A percentile compares a stretch with the other conserved stretches of the same genome.
Evolutionary conservation across 2,329 filamentous ascomycete species (phyloP).

Genomic region (Penicillium digitatum): DNA sequence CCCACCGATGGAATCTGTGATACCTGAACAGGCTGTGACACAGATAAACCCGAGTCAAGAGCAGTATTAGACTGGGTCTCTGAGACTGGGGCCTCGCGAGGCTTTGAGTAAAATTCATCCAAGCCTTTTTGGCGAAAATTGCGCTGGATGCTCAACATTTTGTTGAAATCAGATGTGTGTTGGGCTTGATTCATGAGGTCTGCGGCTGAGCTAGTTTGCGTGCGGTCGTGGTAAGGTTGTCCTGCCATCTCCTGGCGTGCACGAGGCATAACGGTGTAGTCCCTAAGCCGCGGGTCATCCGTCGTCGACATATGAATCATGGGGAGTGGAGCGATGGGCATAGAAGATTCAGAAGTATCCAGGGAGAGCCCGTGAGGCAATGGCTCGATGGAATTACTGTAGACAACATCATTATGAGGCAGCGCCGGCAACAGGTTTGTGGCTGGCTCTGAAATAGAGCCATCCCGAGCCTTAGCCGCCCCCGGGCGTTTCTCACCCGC

Average conservation of each 20-base stretch:
- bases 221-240: slow-evolving; percentile 81
- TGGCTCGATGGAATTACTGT: slow-evolving; percentile 70
- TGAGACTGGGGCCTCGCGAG: slow-evolving; percentile 70
- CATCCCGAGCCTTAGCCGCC: slow-evolving; percentile 81
- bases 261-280: slow-evolving; percentile 78
- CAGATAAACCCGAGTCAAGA: slow-evolving; percentile 35
- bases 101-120: slow-evolving; percentile 74
- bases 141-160: slow-evolving; percentile 74
- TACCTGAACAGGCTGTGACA: slow-evolving; percentile 39
- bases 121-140: slow-evolving; percentile 74
- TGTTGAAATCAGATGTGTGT: slow-evolving; percentile 87
- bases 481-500: slow-evolving; percentile 95
- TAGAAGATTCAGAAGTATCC: slow-evolving; percentile 58
- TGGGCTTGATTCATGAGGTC: slow-evolving; percentile 84
- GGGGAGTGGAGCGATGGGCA: slow-evolving; percentile 68
- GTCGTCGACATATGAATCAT: slow-evolving; percentile 80
- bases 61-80: slow-evolving; percentile 32
- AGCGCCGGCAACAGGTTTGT: slow-evolving; percentile 58
- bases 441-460: slow-evolving; percentile 65
- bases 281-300: slow-evolving; percentile 70
- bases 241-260: slow-evolving; percentile 87
- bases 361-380: slow-evolving; percentile 66
- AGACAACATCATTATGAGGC: slow-evolving; percentile 81
- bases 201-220: slow-evolving; percentile 66
- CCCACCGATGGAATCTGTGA: slow-evolving; percentile 36